phyloP scores from a whole-genome alignment of 805 yeast genomes.

The Cyberlindnera xishuangbannaensis region DNA sequence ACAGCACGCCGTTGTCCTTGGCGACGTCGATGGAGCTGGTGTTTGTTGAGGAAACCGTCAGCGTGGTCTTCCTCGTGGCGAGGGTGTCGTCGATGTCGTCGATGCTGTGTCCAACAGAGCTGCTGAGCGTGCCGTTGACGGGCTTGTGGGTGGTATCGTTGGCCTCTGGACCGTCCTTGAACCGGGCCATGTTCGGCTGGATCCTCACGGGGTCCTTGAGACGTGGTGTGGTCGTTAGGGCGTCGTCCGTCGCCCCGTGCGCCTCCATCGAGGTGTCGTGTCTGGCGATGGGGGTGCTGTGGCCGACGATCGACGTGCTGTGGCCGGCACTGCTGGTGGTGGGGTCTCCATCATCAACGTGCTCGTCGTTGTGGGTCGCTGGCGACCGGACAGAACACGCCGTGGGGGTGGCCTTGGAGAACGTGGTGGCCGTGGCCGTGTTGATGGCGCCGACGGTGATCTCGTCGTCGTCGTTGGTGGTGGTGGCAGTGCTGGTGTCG shows the following conservation, averaged over 20 bases:
- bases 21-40: background rate
- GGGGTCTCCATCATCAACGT: background rate
- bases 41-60: background rate
- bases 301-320: background rate
- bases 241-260: background rate
- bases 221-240: background rate
- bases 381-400: conserved; percentile 14
- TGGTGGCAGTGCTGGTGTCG: background rate
- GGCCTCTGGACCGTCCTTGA: conserved; percentile 1
- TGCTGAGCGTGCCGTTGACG: background rate
- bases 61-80: conserved; percentile 7
- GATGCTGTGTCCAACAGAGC: background rate
- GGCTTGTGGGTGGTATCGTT: background rate
- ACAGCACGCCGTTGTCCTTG: conserved; percentile 17
- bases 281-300: background rate
- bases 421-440: conserved; percentile 16
- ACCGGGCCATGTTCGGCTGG: conserved; percentile 8
- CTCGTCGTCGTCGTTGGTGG: conserved; percentile 3
- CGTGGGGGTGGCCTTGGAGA: conserved; percentile 17
- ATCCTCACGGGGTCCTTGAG: conserved; percentile 11
- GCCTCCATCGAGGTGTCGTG: background rate
- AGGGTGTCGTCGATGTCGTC: conserved; percentile 11
- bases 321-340: background rate
- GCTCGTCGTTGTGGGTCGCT: background rate
- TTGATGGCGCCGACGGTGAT: conserved; percentile 12